Percentiles rank a stretch among this genome's conserved stretches.
These are phyloP conservation scores for Phialocephala subalpina DNA, from an alignment of 2,329 filamentous ascomycete species.

Conservation along the genomic window DNA sequence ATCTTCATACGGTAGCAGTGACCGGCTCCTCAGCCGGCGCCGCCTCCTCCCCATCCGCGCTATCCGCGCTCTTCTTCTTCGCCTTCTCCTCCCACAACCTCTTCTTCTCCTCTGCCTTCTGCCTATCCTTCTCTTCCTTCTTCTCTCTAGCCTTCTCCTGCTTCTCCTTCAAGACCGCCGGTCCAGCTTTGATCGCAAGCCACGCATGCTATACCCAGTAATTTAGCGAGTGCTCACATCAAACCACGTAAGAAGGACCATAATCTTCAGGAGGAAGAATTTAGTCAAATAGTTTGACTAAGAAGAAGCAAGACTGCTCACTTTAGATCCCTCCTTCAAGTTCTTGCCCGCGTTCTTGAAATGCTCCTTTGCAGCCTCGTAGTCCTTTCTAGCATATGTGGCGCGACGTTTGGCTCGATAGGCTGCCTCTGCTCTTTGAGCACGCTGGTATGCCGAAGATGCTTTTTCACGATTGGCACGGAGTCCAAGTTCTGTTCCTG, in stretches of 20 bases:
- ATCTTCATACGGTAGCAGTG: slow-evolving; percentile 17
- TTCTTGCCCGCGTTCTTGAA: slow-evolving; percentile 27
- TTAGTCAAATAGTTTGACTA: not conserved
- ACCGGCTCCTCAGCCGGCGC: slow-evolving; percentile 8
- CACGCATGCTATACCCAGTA: slow-evolving; percentile 10
- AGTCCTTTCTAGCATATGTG: slow-evolving; percentile 30
- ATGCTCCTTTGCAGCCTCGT: slow-evolving; percentile 33
- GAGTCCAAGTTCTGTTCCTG: slow-evolving; percentile 33
- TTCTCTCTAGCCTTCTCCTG: slow-evolving; percentile 44
- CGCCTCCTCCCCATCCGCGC: slow-evolving; percentile 15
- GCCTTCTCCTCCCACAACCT: slow-evolving; percentile 35
- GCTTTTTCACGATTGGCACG: slow-evolving; percentile 36
- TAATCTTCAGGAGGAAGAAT: not conserved
- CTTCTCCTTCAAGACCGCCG: slow-evolving; percentile 49
- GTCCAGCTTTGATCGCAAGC: slow-evolving; percentile 26
- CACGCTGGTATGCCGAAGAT: slow-evolving; percentile 33
- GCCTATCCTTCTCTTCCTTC: slow-evolving; percentile 42
- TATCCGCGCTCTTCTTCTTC: slow-evolving; percentile 46
- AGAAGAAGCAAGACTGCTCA: not conserved
- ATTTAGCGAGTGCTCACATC: not conserved
- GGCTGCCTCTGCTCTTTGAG: slow-evolving; percentile 36
- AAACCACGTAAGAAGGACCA: not conserved
- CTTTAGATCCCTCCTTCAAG: slow-evolving; percentile 22
- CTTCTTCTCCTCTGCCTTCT: slow-evolving; percentile 40
- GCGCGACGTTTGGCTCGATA: slow-evolving; percentile 38